These are phyloP conservation scores for Sutorius australiensis DNA, from an alignment of 768 basidiomycete species.

Conservation along the genomic window DNA sequence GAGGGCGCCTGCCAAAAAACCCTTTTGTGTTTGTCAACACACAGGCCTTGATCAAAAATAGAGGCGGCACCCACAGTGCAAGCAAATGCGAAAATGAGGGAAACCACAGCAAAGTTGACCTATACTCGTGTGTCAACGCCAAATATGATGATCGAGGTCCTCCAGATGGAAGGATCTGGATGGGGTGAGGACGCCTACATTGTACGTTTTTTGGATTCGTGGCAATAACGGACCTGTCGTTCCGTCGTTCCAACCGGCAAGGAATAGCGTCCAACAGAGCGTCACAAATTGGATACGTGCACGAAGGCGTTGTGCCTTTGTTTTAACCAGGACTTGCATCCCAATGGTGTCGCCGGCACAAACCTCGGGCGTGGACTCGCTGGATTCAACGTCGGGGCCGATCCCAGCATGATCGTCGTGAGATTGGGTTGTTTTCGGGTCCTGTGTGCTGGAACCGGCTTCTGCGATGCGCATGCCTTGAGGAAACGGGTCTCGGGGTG, in stretches of 20 bases:
- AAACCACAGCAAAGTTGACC: slow-evolving; percentile 40
- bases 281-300: slow-evolving; percentile 31
- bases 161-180: not conserved
- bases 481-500: not conserved
- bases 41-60: not conserved
- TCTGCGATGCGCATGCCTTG: slow-evolving; percentile 15
- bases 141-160: not conserved
- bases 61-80: slow-evolving; percentile 30
- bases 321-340: slow-evolving; percentile 1
- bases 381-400: slow-evolving; percentile 4
- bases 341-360: not conserved
- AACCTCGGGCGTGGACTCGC: not conserved
- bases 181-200: slow-evolving; percentile 19
- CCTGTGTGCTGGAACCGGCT: slow-evolving; percentile 5
- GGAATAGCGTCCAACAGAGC: slow-evolving; percentile 35
- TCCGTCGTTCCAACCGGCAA: slow-evolving; percentile 40
- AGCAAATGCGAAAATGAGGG: slow-evolving; percentile 42
- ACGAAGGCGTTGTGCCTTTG: slow-evolving; percentile 21
- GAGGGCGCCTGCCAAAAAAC: slow-evolving; percentile 32
- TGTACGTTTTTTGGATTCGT: slow-evolving; percentile 36
- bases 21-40: slow-evolving; percentile 18
- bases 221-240: slow-evolving; percentile 38
- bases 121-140: slow-evolving; percentile 10
- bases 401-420: no score
- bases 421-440: not conserved